These are phyloP conservation scores for Termitomyces sp. DNA, from an alignment of 768 basidiomycete species.

Conservation along the genomic window DNA sequence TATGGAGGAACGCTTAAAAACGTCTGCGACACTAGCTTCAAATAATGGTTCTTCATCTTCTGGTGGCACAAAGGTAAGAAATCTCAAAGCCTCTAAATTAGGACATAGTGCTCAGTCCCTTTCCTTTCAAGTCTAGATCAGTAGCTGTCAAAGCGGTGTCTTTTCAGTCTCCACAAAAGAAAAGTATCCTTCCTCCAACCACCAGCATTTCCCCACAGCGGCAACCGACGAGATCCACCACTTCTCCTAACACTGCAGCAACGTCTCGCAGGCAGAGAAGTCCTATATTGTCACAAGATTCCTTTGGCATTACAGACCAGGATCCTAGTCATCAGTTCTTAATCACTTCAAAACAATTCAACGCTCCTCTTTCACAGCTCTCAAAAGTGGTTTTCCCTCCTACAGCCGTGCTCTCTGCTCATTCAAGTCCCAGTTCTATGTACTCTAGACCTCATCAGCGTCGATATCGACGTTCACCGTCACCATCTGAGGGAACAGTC, in stretches of 20 bases:
- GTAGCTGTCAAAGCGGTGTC: conserved; percentile 25
- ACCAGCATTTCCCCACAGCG: background rate
- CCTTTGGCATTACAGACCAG: conserved; percentile 48
- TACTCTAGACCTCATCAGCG: conserved; percentile 1
- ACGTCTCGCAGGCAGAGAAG: conserved; percentile 4
- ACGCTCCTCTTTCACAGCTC: conserved; percentile 55
- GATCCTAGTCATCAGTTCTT: conserved; percentile 43
- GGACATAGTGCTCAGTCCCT: conserved; percentile 7
- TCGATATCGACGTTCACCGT: conserved; percentile 5
- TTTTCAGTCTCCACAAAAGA: conserved; percentile 25
- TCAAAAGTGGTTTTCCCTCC: conserved; percentile 13
- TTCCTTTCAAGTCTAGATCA: conserved; percentile 17
- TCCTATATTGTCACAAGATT: conserved; percentile 46
- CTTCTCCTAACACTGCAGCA: background rate
- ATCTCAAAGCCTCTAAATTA: conserved; percentile 11
- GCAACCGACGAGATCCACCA: background rate
- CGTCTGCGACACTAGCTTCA: background rate
- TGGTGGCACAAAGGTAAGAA: conserved; percentile 19
- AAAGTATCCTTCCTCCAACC: conserved; percentile 6
- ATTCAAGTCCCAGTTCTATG: conserved; percentile 3
- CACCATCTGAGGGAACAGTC: conserved; percentile 16
- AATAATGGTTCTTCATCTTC: conserved; percentile 22
- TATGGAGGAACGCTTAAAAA: background rate
- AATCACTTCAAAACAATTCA: conserved; percentile 42
- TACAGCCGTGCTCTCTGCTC: background rate